These are phyloP conservation scores for Candida albicans DNA, from an alignment of 1,139 yeast genomes.

Conservation along the genomic window DNA sequence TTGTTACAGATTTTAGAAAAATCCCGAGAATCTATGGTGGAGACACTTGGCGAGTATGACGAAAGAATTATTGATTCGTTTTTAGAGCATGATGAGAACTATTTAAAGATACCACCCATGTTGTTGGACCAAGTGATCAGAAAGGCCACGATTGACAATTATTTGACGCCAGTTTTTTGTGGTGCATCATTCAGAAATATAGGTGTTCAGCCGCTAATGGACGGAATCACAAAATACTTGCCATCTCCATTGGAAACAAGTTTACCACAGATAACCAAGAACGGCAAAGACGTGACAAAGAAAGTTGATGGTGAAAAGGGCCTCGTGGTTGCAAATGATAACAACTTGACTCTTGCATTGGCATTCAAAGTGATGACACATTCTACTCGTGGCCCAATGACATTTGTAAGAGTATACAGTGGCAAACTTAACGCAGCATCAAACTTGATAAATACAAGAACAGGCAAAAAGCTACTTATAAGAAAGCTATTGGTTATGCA, in stretches of 20 bases:
- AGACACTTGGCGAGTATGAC: conserved; percentile 79
- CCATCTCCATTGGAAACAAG: conserved; percentile 77
- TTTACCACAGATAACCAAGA: conserved; percentile 50
- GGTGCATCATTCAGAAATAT: conserved; percentile 92
- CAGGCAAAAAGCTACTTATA: conserved; percentile 64
- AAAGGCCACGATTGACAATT: conserved; percentile 55
- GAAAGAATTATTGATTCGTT: conserved; percentile 76
- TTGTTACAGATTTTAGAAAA: conserved; percentile 49
- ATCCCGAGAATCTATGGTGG: conserved; percentile 76
- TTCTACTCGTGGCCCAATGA: conserved; percentile 78
- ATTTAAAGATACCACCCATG: conserved; percentile 56
- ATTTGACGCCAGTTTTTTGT: conserved; percentile 78
- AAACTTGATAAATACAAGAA: conserved; percentile 64
- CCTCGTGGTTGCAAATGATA: conserved; percentile 53
- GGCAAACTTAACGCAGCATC: conserved; percentile 69
- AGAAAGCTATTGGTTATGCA: conserved; percentile 79
- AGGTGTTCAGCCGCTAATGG: conserved; percentile 93
- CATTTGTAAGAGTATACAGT: conserved; percentile 83
- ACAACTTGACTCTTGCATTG: conserved; percentile 68
- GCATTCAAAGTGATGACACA: conserved; percentile 93
- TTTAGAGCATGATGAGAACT: conserved; percentile 68
- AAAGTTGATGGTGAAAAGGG: conserved; percentile 48
- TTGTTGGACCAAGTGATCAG: conserved; percentile 60
- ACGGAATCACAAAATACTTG: conserved; percentile 71
- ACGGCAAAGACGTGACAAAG: conserved; percentile 21